Conservation (phyloP, 1,284 basidiomycete genomes). For the Austroboletus rostrupii region DNA sequence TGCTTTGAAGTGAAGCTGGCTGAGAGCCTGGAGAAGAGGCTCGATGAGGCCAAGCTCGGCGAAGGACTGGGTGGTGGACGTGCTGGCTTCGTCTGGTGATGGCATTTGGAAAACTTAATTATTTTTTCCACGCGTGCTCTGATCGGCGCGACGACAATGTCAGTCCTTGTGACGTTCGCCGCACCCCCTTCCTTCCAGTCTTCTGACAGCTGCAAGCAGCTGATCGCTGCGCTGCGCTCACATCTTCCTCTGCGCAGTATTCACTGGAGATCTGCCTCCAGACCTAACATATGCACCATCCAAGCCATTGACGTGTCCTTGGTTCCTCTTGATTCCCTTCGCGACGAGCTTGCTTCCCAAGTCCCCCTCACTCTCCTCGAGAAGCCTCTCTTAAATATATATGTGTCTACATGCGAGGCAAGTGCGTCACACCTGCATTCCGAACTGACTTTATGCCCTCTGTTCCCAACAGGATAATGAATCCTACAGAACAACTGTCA, state of each 20-base stretch:
- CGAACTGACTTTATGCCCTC: neutral
- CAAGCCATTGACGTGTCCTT: constrained; percentile 81
- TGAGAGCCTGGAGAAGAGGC: constrained; percentile 84
- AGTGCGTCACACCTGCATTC: constrained; percentile 9
- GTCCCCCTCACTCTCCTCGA: constrained; percentile 78
- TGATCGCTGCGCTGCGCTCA: constrained; percentile 58
- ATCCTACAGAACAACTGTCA: constrained; percentile 71
- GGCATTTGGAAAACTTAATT: constrained; percentile 39
- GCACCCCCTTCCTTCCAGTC: constrained; percentile 59
- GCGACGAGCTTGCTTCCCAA: constrained; percentile 73
- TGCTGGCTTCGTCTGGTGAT: constrained; percentile 56
- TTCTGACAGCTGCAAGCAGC: constrained; percentile 68
- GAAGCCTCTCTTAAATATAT: constrained; percentile 81
- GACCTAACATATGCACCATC: constrained; percentile 76
- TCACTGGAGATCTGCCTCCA: constrained; percentile 80
- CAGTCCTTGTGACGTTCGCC: constrained; percentile 63
- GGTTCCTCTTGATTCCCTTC: constrained; percentile 64
- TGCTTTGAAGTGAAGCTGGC: constrained; percentile 77
- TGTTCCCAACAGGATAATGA: constrained; percentile 68
- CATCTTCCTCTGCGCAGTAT: constrained; percentile 86
- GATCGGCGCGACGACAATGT: constrained; percentile 19
- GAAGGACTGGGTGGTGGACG: constrained; percentile 53
- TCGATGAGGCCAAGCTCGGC: constrained; percentile 83
- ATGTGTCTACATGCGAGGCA: constrained; percentile 86
- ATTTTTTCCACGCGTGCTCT: constrained; percentile 20